Evolutionary conservation across 352 stramenopile genomes (phyloP).

Genomic region (Phytopythium cucurbitacearum): DNA sequence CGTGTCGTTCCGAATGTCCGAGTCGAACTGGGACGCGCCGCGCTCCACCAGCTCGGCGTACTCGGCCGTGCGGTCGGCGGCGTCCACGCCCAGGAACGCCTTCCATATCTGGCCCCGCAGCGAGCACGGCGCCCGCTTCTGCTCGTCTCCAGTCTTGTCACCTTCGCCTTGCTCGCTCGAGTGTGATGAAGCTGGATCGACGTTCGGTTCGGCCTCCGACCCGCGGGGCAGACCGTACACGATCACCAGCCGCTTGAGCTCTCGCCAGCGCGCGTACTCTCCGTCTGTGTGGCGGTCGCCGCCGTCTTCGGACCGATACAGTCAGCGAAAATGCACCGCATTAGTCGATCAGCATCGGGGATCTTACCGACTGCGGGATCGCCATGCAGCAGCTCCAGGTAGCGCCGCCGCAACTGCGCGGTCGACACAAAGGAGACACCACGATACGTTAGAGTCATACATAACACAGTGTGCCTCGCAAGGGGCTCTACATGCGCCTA

Average conservation of each 20-base stretch:
- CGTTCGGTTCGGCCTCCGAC: constrained; percentile 13
- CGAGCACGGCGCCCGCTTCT: constrained; percentile 30
- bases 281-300: constrained; percentile 33
- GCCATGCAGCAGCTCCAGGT: constrained; percentile 36
- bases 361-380: constrained; percentile 38
- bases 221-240: constrained; percentile 67
- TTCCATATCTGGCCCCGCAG: constrained; percentile 89
- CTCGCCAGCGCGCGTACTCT: constrained; percentile 72
- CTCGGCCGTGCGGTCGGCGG: constrained; percentile 37
- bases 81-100: constrained; percentile 74
- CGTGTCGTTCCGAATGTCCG: constrained; percentile 90
- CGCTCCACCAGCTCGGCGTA: constrained; percentile 70
- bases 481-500: neutral
- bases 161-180: constrained; percentile 4
- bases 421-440: neutral
- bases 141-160: neutral
- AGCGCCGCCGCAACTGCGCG: constrained; percentile 37
- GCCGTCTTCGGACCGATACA: constrained; percentile 18
- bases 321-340: neutral
- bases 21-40: constrained; percentile 78
- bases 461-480: too few species aligned
- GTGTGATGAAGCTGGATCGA: constrained; percentile 1
- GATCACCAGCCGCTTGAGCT: constrained; percentile 82
- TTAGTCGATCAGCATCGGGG: neutral
- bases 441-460: neutral